These are phyloP conservation scores for Kluyveromyces nonfermentans DNA, from an alignment of 805 yeast species.

Conservation along the genomic window DNA sequence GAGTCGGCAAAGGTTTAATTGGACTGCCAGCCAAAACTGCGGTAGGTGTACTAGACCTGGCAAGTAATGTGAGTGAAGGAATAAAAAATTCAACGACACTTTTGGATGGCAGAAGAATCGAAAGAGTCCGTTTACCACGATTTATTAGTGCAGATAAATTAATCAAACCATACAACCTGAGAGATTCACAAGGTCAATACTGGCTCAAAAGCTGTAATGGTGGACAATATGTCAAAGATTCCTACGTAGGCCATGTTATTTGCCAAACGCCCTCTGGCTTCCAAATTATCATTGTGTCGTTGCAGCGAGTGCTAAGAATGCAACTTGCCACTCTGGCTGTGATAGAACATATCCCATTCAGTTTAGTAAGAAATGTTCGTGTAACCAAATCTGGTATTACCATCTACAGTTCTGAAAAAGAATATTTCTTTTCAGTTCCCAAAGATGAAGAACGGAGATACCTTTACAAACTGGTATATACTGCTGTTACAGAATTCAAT, in stretches of 20 bases:
- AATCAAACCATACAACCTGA: conserved; percentile 61
- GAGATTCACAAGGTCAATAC: conserved; percentile 90
- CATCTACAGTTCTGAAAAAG: conserved; percentile 21
- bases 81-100: conserved; percentile 87
- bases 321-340: conserved; percentile 2
- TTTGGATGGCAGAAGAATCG: conserved; percentile 68
- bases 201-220: conserved; percentile 83
- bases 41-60: conserved; percentile 86
- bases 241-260: conserved; percentile 65
- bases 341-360: conserved; percentile 3
- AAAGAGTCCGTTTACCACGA: conserved; percentile 76
- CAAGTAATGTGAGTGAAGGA: conserved; percentile 89
- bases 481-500: conserved; percentile 77
- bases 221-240: conserved; percentile 62
- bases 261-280: conserved; percentile 2
- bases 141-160: conserved; percentile 61
- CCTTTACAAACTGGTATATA: conserved; percentile 61
- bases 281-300: conserved; percentile 1
- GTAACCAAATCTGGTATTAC: conserved; percentile 2
- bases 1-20: conserved; percentile 87
- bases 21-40: conserved; percentile 97
- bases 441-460: conserved; percentile 54
- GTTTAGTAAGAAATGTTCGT: neutral
- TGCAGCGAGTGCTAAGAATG: conserved; percentile 1
- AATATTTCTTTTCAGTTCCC: conserved; percentile 76